Conservation (phyloP, 768 basidiomycete species). For the Cystofilobasidium bisporidii region DNA sequence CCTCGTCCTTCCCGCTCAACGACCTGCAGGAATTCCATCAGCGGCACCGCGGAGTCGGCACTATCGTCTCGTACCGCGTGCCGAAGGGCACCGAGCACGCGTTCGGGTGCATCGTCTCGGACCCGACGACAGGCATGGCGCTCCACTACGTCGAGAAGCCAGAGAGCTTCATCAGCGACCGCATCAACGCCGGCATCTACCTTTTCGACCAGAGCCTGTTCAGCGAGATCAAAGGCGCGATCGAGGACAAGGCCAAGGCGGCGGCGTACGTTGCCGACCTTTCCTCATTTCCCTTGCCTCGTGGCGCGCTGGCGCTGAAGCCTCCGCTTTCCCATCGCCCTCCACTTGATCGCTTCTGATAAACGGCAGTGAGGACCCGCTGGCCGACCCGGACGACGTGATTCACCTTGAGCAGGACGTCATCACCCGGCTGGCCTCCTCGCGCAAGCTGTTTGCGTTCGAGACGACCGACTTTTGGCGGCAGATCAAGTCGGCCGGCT, state of each 20-base stretch:
- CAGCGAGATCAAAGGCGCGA: conserved; percentile 43
- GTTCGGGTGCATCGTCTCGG: conserved; percentile 44
- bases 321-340: not conserved
- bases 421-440: conserved; percentile 42
- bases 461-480: conserved; percentile 42
- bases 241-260: conserved; percentile 42
- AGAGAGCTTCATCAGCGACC: conserved; percentile 41
- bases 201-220: conserved; percentile 44
- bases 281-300: not conserved
- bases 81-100: conserved; percentile 41
- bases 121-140: conserved; percentile 38
- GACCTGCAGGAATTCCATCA: conserved; percentile 26
- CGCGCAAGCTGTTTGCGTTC: conserved; percentile 43
- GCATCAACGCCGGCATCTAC: conserved; percentile 18
- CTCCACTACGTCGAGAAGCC: conserved; percentile 46
- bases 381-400: conserved; percentile 41
- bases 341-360: not conserved
- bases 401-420: conserved; percentile 46
- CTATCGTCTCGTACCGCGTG: conserved; percentile 39
- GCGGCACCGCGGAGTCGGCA: conserved; percentile 43
- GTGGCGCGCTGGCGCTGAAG: too few relatives aligned
- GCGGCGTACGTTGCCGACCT: conserved; percentile 34
- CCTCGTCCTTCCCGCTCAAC: conserved; percentile 37
- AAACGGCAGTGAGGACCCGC: conserved; percentile 37
- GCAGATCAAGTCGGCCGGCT: conserved; percentile 46